Conservation (phyloP, 768 basidiomycete genomes). For the Neoboletus magnificus region DNA sequence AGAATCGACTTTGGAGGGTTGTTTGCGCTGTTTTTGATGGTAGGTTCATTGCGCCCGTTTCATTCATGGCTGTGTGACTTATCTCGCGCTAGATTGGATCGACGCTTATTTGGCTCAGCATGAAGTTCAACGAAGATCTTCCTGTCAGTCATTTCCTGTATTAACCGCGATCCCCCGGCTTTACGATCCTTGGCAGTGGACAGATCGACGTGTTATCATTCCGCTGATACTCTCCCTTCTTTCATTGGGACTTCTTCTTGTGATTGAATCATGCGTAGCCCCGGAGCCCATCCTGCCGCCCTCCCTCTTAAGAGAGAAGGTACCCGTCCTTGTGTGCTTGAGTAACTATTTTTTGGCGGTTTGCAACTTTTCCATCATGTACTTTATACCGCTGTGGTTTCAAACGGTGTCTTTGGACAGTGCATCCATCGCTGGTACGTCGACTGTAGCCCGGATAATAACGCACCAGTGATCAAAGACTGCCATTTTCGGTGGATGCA, state of each 20-base stretch:
- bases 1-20: conserved; percentile 17
- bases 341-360: conserved; percentile 7
- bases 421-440: conserved; percentile 10
- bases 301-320: conserved; percentile 4
- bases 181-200: conserved; percentile 4
- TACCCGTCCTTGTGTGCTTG: conserved; percentile 3
- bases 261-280: conserved; percentile 4
- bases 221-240: conserved; percentile 7
- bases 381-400: conserved; percentile 17
- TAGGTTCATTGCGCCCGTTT: background rate
- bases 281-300: conserved; percentile 11
- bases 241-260: conserved; percentile 5
- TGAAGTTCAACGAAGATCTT: conserved; percentile 14
- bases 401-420: conserved; percentile 11
- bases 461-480: background rate
- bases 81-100: conserved; percentile 8
- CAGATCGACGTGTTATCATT: conserved; percentile 1
- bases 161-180: background rate
- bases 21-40: conserved; percentile 3
- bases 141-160: background rate
- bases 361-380: conserved; percentile 16
- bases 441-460: background rate
- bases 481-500: background rate
- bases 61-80: background rate
- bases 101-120: conserved; percentile 10